Evolutionary conservation across 2,329 filamentous ascomycete species (phyloP).

Genomic region (Diaporthe caulivora): DNA sequence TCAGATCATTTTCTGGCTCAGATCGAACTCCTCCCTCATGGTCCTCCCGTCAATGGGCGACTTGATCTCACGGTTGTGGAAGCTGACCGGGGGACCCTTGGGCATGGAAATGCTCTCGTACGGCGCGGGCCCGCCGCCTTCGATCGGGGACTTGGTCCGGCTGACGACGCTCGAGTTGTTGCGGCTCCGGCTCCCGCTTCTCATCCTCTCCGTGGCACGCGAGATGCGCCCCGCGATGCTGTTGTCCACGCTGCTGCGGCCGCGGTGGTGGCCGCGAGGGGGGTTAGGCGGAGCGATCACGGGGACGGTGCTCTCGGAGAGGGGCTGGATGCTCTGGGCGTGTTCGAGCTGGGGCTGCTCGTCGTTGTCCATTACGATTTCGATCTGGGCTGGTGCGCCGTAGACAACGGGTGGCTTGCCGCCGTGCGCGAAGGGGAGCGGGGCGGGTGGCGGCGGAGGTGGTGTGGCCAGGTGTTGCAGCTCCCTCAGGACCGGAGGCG

Average conservation of each 20-base stretch:
- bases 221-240: slow-evolving; percentile 66
- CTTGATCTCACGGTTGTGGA: slow-evolving; percentile 54
- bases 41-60: slow-evolving; percentile 43
- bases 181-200: slow-evolving; percentile 69
- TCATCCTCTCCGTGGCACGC: slow-evolving; percentile 71
- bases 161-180: slow-evolving; percentile 55
- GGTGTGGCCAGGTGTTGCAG: slow-evolving; percentile 72
- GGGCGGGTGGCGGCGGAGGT: slow-evolving; percentile 72
- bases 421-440: slow-evolving; percentile 60
- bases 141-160: slow-evolving; percentile 53
- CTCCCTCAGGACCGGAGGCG: slow-evolving; percentile 70
- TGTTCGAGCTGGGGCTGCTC: slow-evolving; percentile 47
- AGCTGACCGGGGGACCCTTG: slow-evolving; percentile 53
- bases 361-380: slow-evolving; percentile 76
- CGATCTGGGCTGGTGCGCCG: slow-evolving; percentile 68
- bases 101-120: slow-evolving; percentile 52
- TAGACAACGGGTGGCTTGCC: slow-evolving; percentile 54
- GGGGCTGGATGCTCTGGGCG: slow-evolving; percentile 43
- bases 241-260: slow-evolving; percentile 66
- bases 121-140: slow-evolving; percentile 48
- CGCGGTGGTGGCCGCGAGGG: slow-evolving; percentile 65
- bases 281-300: slow-evolving; percentile 60
- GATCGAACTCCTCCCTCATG: slow-evolving; percentile 49
- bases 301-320: slow-evolving; percentile 56
- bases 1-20: slow-evolving; percentile 67